Conservation (phyloP, 2,329 filamentous ascomycete species). For the Leptoxyphium fumago region DNA sequence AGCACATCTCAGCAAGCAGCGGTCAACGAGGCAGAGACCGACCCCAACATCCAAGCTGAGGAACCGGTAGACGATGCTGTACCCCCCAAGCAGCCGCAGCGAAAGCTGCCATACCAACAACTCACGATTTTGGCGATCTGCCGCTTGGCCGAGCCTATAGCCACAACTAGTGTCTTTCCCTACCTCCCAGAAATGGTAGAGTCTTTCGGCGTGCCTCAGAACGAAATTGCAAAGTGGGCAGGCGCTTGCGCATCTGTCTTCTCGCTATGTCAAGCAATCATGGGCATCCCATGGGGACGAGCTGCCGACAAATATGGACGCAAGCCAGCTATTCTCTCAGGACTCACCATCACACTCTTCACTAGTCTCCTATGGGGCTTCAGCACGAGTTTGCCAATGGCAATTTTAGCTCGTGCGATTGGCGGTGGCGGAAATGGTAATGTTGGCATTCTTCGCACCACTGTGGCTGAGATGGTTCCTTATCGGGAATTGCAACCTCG, state of each 20-base stretch:
- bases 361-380: constrained; percentile 74
- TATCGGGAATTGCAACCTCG: constrained; percentile 72
- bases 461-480: constrained; percentile 85
- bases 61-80: too few relatives aligned
- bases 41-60: too few relatives aligned
- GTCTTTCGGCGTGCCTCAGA: constrained; percentile 55
- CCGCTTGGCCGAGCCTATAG: constrained; percentile 81
- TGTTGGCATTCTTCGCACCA: constrained; percentile 59
- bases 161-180: constrained; percentile 81
- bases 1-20: too few relatives aligned
- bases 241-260: constrained; percentile 78
- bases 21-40: too few relatives aligned
- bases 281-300: constrained; percentile 77
- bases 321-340: constrained; percentile 65
- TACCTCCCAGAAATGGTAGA: constrained; percentile 86
- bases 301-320: constrained; percentile 66
- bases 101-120: constrained; percentile 60
- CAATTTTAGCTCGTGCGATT: constrained; percentile 62
- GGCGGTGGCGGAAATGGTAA: constrained; percentile 80
- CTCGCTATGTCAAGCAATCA: constrained; percentile 66
- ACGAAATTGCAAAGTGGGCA: constrained; percentile 67
- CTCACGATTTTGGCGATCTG: constrained; percentile 73
- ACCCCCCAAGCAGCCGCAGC: constrained; percentile 7
- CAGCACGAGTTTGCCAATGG: constrained; percentile 64
- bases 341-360: constrained; percentile 64